Evolutionary conservation across 2,329 filamentous ascomycete species (phyloP), one percentile per base, ranked within the genome.

Genomic region (Arthroderma sp.): DNA sequence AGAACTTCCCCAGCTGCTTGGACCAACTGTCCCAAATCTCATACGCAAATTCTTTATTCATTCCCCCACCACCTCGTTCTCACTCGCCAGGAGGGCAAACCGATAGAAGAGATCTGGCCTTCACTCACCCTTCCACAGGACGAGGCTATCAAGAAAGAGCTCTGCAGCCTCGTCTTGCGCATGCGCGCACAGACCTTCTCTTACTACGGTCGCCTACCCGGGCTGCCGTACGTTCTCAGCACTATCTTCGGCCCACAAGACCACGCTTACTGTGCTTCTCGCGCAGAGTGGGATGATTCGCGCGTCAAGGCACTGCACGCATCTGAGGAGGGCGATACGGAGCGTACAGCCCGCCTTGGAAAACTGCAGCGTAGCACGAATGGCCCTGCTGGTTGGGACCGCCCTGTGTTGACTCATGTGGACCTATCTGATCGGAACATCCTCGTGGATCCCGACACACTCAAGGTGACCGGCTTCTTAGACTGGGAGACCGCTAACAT

Each of bases 341-440:
- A 48, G 37, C 43, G 50, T 44, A 32, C 36, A 30, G 48, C 29
- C 29, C 15, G 29, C 29, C 48, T 52, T 11, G 50, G 50, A 43
- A 39, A 40, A 48, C 37, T 49, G 32, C 50, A 52, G 42, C 50
- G 50, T 39, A 42, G 40, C 32, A 52, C 46, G n/a, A 44, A 31
- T 27, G 44, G 44, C 31, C 9, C 40, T 32, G 44, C 15, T 40
- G 46, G 40, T 46, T 49, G 45, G 45, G 46, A 50, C 15, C 42
- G 47, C 7, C 47, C 47, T 51, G 47, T 51, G 38, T 40, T 52
- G 37, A 46, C 44, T 15, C 49, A 51, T 46, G 40, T 5, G 32
- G 50, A 51, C 32, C 34, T 51, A 38, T 52, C 50, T 34, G 48
- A 52, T 7, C 44, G 46, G 40, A 51, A 49, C 33, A 51, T 52